Percentiles rank a stretch among this genome's conserved stretches.
Conservation (phyloP, 176 grass and related monocot genomes). For the Echinochloa phyllopogon region DNA sequence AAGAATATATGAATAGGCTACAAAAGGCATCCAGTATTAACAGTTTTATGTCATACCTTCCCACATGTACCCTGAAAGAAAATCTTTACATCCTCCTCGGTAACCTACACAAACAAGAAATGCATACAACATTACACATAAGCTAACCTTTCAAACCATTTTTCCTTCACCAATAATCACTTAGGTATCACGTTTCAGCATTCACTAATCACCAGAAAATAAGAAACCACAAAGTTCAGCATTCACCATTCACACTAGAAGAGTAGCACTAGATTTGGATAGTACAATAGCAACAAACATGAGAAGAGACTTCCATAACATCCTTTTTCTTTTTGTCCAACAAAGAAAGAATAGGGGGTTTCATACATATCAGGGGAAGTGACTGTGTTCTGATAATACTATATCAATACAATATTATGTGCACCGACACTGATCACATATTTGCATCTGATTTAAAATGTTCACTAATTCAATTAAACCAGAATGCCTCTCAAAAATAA, state of each 20-base stretch:
- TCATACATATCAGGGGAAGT: background rate
- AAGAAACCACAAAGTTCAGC: background rate
- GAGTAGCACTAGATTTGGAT: background rate
- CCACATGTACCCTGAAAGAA: slow-evolving; percentile 85
- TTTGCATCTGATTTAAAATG: background rate
- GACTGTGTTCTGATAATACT: background rate
- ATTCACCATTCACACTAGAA: background rate
- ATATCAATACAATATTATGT: background rate
- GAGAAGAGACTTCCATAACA: background rate
- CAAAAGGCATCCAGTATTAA: background rate
- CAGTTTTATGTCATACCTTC: slow-evolving; percentile 50
- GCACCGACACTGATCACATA: background rate
- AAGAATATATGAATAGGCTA: slow-evolving; percentile 12
- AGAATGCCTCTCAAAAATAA: background rate
- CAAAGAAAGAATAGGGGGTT: background rate
- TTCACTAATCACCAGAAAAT: background rate
- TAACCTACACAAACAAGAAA: slow-evolving; percentile 62
- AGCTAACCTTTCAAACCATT: background rate
- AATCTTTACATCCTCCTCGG: slow-evolving; percentile 78
- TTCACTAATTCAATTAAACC: background rate
- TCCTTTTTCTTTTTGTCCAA: background rate
- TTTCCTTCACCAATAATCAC: background rate
- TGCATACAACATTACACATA: background rate
- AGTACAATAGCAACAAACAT: background rate
- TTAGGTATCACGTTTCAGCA: background rate